Conservation (phyloP, 2,329 filamentous ascomycete species). For the Paecilomyces dactylethromorphus region DNA sequence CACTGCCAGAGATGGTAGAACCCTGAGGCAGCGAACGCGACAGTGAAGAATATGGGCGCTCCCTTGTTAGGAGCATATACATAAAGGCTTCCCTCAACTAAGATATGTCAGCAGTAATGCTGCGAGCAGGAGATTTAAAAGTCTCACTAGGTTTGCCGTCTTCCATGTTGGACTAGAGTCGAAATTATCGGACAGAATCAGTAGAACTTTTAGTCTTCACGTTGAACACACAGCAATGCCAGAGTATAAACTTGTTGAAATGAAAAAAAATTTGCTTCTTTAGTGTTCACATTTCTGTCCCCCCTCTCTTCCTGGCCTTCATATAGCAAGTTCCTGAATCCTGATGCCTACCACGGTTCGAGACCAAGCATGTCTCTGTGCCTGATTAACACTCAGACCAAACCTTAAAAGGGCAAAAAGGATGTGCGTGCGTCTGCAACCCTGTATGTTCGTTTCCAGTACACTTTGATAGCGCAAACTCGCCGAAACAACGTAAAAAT, state of each 20-base stretch:
- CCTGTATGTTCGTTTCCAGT: not conserved
- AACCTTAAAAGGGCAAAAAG: not conserved
- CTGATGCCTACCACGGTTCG: not conserved
- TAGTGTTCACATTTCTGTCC: not conserved
- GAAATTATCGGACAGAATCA: not conserved
- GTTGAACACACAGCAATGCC: not conserved
- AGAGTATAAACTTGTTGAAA: not conserved
- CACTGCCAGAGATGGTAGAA: slow-evolving; percentile 49
- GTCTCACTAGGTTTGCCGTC: not conserved
- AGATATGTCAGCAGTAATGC: slow-evolving; percentile 6
- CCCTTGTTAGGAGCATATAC: slow-evolving; percentile 37
- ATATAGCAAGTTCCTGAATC: not conserved
- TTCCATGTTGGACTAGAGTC: not conserved
- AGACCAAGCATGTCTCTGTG: not conserved
- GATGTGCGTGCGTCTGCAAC: not conserved
- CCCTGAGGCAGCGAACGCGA: slow-evolving; percentile 33
- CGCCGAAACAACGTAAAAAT: not conserved
- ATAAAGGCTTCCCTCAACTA: slow-evolving; percentile 31
- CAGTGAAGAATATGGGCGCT: slow-evolving; percentile 33
- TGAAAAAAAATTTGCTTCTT: not conserved
- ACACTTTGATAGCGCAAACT: not conserved
- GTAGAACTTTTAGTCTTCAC: not conserved
- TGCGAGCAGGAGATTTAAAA: not conserved
- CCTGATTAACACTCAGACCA: not conserved
- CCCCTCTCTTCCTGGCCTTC: not conserved